Percentiles rank a stretch among this genome's conserved stretches.
Conservation (phyloP, 2,329 filamentous ascomycete species). For the Botrytis fabae region DNA sequence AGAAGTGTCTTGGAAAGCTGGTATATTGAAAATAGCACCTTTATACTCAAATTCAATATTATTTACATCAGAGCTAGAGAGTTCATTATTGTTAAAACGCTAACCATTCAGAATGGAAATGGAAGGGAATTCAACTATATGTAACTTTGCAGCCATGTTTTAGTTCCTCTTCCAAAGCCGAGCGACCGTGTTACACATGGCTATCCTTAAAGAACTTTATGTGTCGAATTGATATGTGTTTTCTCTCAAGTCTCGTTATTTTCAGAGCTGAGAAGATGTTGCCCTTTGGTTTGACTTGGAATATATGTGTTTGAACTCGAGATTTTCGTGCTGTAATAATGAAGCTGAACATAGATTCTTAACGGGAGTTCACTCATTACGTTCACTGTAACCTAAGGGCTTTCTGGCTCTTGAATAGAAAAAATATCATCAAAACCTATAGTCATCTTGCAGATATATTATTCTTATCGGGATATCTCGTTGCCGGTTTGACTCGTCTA, state of each 20-base stretch:
- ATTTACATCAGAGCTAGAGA: neutral
- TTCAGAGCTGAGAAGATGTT: neutral
- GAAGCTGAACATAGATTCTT: neutral
- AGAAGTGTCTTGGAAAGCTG: neutral
- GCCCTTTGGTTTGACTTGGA: neutral
- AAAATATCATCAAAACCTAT: neutral
- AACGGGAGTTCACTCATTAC: neutral
- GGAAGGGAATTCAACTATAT: neutral
- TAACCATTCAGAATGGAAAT: neutral
- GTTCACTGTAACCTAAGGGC: neutral
- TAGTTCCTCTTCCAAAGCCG: neutral
- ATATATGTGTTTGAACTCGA: neutral
- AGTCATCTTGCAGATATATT: accelerated
- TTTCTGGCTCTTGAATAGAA: neutral
- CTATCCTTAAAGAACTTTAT: neutral
- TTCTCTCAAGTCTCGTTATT: neutral
- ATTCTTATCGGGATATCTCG: neutral
- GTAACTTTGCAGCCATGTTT: neutral
- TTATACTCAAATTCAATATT: neutral
- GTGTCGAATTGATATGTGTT: neutral
- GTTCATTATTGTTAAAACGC: neutral
- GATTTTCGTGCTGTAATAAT: neutral
- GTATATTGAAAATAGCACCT: neutral
- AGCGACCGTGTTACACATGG: neutral
- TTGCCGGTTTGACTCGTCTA: neutral